A percentile compares a stretch with the other conserved stretches of the same genome.
These are phyloP conservation scores for Phytophthora pistaciae DNA, from an alignment of 352 stramenopile genomes.

Conservation along the genomic window DNA sequence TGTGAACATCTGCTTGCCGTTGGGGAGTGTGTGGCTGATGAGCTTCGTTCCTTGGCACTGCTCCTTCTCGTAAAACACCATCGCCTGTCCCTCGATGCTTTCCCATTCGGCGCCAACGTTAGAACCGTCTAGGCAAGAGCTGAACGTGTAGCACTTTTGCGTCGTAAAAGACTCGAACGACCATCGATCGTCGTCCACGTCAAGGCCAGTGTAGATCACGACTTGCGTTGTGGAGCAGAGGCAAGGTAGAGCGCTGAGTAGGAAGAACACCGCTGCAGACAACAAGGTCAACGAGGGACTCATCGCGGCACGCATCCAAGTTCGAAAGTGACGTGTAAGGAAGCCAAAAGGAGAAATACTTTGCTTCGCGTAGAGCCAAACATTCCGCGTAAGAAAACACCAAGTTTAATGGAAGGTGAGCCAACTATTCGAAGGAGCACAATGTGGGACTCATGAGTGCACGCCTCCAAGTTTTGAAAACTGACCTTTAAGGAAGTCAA, in stretches of 20 bases:
- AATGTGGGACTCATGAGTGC: too few species aligned
- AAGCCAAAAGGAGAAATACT: too few species aligned
- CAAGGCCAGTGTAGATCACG: slow-evolving; percentile 15
- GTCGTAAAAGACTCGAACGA: slow-evolving; percentile 23
- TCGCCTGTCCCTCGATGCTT: slow-evolving; percentile 2
- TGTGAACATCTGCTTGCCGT: slow-evolving; percentile 21
- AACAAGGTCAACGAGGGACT: not conserved
- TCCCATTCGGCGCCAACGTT: slow-evolving; percentile 24
- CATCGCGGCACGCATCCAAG: not conserved
- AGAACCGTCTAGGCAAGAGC: slow-evolving; percentile 3
- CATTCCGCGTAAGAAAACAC: not conserved
- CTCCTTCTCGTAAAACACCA: slow-evolving; percentile 32
- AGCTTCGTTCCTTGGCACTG: slow-evolving; percentile 20
- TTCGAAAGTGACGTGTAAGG: not conserved
- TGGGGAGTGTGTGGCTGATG: slow-evolving; percentile 12
- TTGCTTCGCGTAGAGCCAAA: too few species aligned
- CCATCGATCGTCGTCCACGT: slow-evolving; percentile 5
- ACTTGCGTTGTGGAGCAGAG: slow-evolving; percentile 18
- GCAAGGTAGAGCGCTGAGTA: not conserved
- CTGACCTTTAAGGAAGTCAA: not conserved
- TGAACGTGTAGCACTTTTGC: slow-evolving; percentile 36
- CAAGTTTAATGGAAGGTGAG: not conserved
- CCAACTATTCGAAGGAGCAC: not conserved
- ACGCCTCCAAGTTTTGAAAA: not conserved
- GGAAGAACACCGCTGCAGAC: not conserved